Percentiles rank a stretch among this genome's conserved stretches.
Conservation (phyloP, 2,329 filamentous ascomycete species). For the Aspergillus ochraceus region DNA sequence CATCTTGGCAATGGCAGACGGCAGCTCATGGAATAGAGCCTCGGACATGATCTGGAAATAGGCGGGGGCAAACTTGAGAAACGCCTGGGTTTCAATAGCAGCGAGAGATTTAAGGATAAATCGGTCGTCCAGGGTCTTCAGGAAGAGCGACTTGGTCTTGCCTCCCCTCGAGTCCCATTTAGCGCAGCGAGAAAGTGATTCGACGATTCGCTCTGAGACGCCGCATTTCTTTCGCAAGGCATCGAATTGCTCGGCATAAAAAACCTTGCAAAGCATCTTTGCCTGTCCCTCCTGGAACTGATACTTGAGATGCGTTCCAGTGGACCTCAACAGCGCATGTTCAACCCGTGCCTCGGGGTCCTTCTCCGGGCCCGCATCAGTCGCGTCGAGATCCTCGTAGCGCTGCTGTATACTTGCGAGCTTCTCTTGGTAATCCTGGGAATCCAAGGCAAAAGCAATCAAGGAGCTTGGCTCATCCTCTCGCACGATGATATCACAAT, state of each 20-base stretch:
- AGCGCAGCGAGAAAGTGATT: conserved; percentile 89
- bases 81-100: conserved; percentile 87
- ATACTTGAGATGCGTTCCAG: conserved; percentile 92
- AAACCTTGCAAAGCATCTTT: conserved; percentile 96
- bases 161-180: conserved; percentile 99
- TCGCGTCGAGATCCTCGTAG: conserved; percentile 32
- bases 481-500: conserved; percentile 94
- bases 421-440: conserved; percentile 81
- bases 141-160: conserved; percentile 95
- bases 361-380: conserved; percentile 25
- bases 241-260: conserved; percentile 97
- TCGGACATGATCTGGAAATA: conserved; percentile 98
- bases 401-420: conserved; percentile 54
- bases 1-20: conserved; percentile 98
- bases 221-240: conserved; percentile 90
- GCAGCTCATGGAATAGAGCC: conserved; percentile 89
- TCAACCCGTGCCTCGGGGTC: conserved; percentile 70
- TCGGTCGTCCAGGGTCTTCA: conserved; percentile 93
- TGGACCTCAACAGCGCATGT: conserved; percentile 77
- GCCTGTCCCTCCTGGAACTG: conserved; percentile 93
- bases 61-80: conserved; percentile 90
- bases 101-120: conserved; percentile 91
- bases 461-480: conserved; percentile 97
- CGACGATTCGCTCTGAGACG: conserved; percentile 88
- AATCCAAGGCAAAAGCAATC: conserved; percentile 88